Conservation (phyloP, 768 basidiomycete genomes). For the Podaxis sp. region DNA sequence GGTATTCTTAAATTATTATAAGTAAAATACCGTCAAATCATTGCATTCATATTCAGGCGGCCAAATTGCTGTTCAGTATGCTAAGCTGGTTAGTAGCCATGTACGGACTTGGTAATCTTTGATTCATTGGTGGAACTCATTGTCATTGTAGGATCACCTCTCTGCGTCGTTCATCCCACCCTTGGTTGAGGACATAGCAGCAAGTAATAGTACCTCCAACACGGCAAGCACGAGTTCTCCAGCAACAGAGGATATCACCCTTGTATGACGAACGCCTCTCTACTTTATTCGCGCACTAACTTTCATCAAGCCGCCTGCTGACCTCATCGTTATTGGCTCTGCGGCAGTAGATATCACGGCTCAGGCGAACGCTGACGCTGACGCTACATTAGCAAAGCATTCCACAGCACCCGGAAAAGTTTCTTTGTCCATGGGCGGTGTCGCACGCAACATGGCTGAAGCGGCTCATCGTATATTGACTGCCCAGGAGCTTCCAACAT, state of each 20-base stretch:
- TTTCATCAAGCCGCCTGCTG: slow-evolving; percentile 33
- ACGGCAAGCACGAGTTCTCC: background rate
- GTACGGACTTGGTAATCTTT: slow-evolving; percentile 21
- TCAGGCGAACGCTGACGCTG: slow-evolving; percentile 32
- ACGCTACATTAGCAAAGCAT: slow-evolving; percentile 39
- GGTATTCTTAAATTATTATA: slow-evolving; percentile 21
- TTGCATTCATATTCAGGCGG: slow-evolving; percentile 48
- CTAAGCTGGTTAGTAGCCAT: slow-evolving; percentile 42
- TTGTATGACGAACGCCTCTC: background rate
- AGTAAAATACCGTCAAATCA: background rate
- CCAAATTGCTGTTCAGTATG: slow-evolving; percentile 76
- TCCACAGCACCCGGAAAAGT: slow-evolving; percentile 85
- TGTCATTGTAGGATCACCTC: background rate
- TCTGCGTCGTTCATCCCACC: background rate
- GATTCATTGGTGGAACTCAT: background rate
- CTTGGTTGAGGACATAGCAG: background rate
- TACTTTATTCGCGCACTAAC: background rate
- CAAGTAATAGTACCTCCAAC: background rate
- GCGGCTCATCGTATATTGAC: slow-evolving; percentile 70
- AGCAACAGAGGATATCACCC: slow-evolving; percentile 4
- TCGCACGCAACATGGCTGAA: slow-evolving; percentile 94
- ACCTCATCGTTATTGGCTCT: slow-evolving; percentile 76
- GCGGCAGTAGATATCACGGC: slow-evolving; percentile 90
- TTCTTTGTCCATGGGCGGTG: slow-evolving; percentile 77
- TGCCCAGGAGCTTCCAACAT: slow-evolving; percentile 31